phyloP scores from a whole-genome alignment of 352 stramenopile genomes.

The Pythium apleroticum region DNA sequence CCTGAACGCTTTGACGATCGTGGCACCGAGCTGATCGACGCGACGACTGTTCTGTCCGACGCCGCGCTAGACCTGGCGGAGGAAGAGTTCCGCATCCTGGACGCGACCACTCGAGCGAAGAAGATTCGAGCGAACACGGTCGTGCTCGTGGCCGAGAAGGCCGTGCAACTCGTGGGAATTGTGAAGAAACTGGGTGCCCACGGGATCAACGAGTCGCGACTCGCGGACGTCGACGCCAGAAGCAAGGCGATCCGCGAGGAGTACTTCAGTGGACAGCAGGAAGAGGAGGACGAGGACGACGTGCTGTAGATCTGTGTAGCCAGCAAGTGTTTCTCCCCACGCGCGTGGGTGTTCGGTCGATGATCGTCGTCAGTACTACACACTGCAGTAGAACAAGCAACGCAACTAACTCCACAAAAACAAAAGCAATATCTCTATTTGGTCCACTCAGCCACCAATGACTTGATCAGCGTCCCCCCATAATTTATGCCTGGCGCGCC shows the following conservation, averaged over 20 bases:
- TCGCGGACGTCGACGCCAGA: slow-evolving; percentile 43
- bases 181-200: slow-evolving; percentile 81
- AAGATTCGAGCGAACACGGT: slow-evolving; percentile 74
- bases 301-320: slow-evolving; percentile 53
- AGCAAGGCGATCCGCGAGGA: slow-evolving; percentile 53
- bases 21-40: slow-evolving; percentile 61
- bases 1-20: slow-evolving; percentile 80
- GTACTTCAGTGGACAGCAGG: slow-evolving; percentile 57
- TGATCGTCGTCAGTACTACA: background rate
- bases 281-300: slow-evolving; percentile 87
- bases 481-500: slow-evolving; percentile 40
- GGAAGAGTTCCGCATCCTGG: slow-evolving; percentile 71
- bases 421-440: slow-evolving; percentile 25
- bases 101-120: slow-evolving; percentile 69
- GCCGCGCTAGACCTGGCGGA: slow-evolving; percentile 75
- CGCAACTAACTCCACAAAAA: slow-evolving; percentile 6
- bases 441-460: slow-evolving; percentile 1
- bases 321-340: background rate
- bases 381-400: no score
- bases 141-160: slow-evolving; percentile 75
- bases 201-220: slow-evolving; percentile 50
- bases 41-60: slow-evolving; percentile 51
- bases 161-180: slow-evolving; percentile 72
- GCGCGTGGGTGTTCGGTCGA: background rate
- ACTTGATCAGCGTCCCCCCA: slow-evolving; percentile 2